phyloP scores from a whole-genome alignment of 192 early-diverging fungal species.

The Dispira parvispora region DNA sequence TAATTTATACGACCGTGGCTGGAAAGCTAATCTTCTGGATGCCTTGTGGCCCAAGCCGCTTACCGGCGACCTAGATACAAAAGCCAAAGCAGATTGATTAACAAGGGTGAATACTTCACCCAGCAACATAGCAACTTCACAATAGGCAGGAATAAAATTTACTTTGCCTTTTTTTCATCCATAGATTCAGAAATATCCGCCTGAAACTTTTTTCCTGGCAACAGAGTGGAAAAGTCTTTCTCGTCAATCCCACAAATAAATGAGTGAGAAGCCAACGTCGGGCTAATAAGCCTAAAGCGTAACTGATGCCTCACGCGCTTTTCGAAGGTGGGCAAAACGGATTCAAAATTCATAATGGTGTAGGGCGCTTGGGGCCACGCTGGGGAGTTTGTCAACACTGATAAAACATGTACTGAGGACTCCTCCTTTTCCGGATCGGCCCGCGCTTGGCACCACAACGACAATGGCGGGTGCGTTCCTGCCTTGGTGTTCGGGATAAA shows the following conservation, averaged over 20 bases:
- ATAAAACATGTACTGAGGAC: not conserved
- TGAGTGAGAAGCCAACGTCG: not conserved
- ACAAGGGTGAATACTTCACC: no score
- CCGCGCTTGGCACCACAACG: not conserved
- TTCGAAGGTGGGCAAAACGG: not conserved
- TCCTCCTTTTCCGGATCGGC: not conserved
- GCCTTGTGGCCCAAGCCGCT: not conserved
- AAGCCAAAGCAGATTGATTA: not conserved
- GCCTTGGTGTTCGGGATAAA: not conserved
- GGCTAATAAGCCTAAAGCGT: not conserved
- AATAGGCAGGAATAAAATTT: not conserved
- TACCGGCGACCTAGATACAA: not conserved
- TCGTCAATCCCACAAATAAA: not conserved
- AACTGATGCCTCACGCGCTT: not conserved
- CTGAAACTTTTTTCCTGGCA: not conserved
- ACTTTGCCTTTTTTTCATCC: not conserved
- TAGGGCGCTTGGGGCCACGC: not conserved
- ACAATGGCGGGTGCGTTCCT: not conserved
- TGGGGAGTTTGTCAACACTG: not conserved
- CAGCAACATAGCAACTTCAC: no score
- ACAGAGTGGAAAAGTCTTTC: not conserved
- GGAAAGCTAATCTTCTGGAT: constrained; percentile 17
- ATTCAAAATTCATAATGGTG: constrained; percentile 10
- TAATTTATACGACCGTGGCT: constrained; percentile 23
- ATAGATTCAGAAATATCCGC: not conserved